These are phyloP conservation scores for Penicillium ochrochloron DNA, from an alignment of 495 filamentous ascomycete genomes.

Conservation along the genomic window DNA sequence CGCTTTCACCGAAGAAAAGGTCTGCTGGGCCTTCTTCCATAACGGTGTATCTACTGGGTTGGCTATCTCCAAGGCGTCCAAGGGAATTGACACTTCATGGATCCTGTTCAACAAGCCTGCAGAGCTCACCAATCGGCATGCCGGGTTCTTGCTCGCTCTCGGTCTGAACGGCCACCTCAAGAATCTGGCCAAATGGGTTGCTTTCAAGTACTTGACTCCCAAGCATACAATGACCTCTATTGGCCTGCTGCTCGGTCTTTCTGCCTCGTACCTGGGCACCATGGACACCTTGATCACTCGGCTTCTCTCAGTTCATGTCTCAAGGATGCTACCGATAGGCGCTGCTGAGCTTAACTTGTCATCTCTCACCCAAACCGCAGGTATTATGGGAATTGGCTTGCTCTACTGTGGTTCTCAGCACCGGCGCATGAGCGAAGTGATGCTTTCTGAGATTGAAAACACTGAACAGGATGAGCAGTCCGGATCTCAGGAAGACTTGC, in stretches of 20 bases:
- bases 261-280: slow-evolving; percentile 90
- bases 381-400: slow-evolving; percentile 95
- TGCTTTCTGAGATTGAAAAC: slow-evolving; percentile 95
- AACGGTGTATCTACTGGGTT: slow-evolving; percentile 89
- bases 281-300: slow-evolving; percentile 95
- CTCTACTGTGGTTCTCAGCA: slow-evolving; percentile 96
- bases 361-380: slow-evolving; percentile 91
- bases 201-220: slow-evolving; percentile 96
- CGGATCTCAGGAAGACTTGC: slow-evolving; percentile 66
- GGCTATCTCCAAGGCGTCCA: slow-evolving; percentile 85
- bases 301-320: slow-evolving; percentile 97
- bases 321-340: slow-evolving; percentile 86
- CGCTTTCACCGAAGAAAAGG: slow-evolving; percentile 89
- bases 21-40: slow-evolving; percentile 98
- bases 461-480: slow-evolving; percentile 73
- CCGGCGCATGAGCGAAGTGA: slow-evolving; percentile 96
- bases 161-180: slow-evolving; percentile 97
- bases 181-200: slow-evolving; percentile 93
- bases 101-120: slow-evolving; percentile 96
- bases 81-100: slow-evolving; percentile 97
- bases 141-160: slow-evolving; percentile 87
- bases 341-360: slow-evolving; percentile 94
- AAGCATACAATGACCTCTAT: slow-evolving; percentile 99
- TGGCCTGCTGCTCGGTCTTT: slow-evolving; percentile 86
- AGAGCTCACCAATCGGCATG: slow-evolving; percentile 90